Conservation (phyloP, 2,329 filamentous ascomycete genomes). For the Calonectria henricotiae region DNA sequence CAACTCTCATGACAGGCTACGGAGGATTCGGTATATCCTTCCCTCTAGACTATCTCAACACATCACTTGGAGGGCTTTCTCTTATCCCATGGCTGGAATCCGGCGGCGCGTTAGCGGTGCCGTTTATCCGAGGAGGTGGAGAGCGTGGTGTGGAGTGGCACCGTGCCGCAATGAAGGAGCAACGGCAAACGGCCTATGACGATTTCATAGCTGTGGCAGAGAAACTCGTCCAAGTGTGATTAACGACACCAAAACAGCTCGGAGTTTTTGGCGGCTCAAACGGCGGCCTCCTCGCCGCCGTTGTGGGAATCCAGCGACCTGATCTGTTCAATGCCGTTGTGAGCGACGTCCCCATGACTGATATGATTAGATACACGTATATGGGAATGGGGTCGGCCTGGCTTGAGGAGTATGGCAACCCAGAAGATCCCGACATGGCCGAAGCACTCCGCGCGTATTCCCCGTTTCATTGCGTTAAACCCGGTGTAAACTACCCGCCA, state of each 20-base stretch:
- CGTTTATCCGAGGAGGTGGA: background rate
- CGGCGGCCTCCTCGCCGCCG: conserved; percentile 1
- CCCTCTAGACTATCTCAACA: background rate
- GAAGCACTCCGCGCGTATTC: background rate
- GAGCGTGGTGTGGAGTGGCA: conserved; percentile 2
- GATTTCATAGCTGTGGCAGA: conserved; percentile 11
- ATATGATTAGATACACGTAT: background rate
- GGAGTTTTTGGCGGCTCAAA: conserved; percentile 1
- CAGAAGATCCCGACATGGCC: background rate
- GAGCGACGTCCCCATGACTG: background rate
- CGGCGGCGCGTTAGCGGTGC: background rate
- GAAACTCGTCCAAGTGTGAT: background rate
- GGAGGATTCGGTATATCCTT: conserved; percentile 6
- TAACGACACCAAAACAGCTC: background rate
- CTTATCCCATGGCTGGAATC: conserved; percentile 1
- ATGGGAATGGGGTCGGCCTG: conserved; percentile 6
- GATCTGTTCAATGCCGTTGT: background rate
- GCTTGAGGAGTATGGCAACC: background rate
- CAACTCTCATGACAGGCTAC: conserved; percentile 4
- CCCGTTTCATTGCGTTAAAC: background rate
- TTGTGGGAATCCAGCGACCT: conserved; percentile 2
- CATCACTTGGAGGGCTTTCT: background rate
- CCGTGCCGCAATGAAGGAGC: background rate
- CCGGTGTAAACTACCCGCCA: background rate
- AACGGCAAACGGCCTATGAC: background rate